Base-by-base conservation (phyloP, 1,284 basidiomycete species). In the Malassezia sp. region DNA sequence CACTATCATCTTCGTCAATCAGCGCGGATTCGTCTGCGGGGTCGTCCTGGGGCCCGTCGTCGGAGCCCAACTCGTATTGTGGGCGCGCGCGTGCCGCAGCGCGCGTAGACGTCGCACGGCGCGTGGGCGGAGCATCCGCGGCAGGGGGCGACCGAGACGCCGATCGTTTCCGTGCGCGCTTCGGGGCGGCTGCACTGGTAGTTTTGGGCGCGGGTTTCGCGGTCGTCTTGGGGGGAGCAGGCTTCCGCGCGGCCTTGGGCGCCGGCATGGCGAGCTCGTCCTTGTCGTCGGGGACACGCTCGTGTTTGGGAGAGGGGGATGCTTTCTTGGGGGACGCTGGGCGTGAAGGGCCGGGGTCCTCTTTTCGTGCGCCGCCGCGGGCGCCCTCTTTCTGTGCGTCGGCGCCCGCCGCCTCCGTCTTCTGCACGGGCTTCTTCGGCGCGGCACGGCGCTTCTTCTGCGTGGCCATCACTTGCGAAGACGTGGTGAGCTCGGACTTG, bases 401-500 rank as follows among this genome's bases (percentile, higher is more conserved):
- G 29, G n/a, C 23, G 4, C 23, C 40, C 24, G 20, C 6, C 6
- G 24, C 20, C 32, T 49, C 48, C 32, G 46, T 29, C 46, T 53
- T 55, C 37, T 35, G 42, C 15, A 50, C 44, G 5, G 37, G 31
- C 32, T 50, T 45, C 42, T 58, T 49, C 4, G 51, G 42, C 3
- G 58, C 54, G 2, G 56, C 39, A 9, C 52, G 54, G 28, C 57
- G 49, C 27, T 31, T 45, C 50, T 54, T 57, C 34, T 37, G 45
- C 5, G 34, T 39, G 5, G 49, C 40, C 20, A 49, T 53, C 20
- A 43, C 43, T 11, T 42, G 45, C 18, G 31, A 28, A 22, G 32
- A 30, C 15, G 47, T 54, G 18, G 56, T 38, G 2, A 47, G 23
- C 2, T 56, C 36, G 2, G 49, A 42, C 26, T 77, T 75, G 56